Evolutionary conservation across 1,284 basidiomycete genomes (phyloP).

Genomic region (Cryptococcus maquisensis): DNA sequence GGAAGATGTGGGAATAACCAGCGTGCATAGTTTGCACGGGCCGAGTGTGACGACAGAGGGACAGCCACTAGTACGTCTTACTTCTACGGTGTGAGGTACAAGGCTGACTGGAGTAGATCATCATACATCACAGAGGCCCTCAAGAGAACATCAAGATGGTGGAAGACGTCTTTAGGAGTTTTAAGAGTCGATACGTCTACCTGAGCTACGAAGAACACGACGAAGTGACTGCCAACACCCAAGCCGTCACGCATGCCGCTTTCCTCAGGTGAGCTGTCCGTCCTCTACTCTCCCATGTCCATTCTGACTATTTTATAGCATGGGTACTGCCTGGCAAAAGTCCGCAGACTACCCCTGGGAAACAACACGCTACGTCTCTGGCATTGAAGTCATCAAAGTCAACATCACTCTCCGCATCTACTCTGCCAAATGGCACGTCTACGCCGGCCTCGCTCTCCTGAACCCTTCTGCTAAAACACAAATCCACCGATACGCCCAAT

Average conservation of each 20-base stretch:
- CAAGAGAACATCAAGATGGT: slow-evolving; percentile 71
- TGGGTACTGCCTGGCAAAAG: slow-evolving; percentile 94
- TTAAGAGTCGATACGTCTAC: slow-evolving; percentile 83
- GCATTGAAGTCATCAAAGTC: slow-evolving; percentile 97
- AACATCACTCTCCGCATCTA: slow-evolving; percentile 97
- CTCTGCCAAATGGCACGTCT: slow-evolving; percentile 97
- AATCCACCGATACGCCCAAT: slow-evolving; percentile 84
- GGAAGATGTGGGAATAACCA: slow-evolving; percentile 79
- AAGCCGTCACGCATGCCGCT: slow-evolving; percentile 95
- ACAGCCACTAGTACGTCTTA: slow-evolving; percentile 72
- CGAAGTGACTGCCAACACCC: slow-evolving; percentile 92
- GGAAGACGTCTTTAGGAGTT: slow-evolving; percentile 75
- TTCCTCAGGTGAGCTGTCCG: slow-evolving; percentile 72
- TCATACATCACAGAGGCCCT: slow-evolving; percentile 82
- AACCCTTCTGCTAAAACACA: slow-evolving; percentile 88
- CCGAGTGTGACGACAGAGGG: slow-evolving; percentile 85
- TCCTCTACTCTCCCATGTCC: background rate
- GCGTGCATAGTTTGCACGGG: slow-evolving; percentile 91
- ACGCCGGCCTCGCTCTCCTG: slow-evolving; percentile 93
- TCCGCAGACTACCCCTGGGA: slow-evolving; percentile 89
- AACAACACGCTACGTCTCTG: slow-evolving; percentile 85
- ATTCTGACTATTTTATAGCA: slow-evolving; percentile 54
- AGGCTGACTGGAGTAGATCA: slow-evolving; percentile 56
- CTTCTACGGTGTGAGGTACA: background rate
- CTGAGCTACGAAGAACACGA: slow-evolving; percentile 95